Base-by-base conservation (phyloP, 2,329 filamentous ascomycete species). In the Neobulgaria alba region DNA sequence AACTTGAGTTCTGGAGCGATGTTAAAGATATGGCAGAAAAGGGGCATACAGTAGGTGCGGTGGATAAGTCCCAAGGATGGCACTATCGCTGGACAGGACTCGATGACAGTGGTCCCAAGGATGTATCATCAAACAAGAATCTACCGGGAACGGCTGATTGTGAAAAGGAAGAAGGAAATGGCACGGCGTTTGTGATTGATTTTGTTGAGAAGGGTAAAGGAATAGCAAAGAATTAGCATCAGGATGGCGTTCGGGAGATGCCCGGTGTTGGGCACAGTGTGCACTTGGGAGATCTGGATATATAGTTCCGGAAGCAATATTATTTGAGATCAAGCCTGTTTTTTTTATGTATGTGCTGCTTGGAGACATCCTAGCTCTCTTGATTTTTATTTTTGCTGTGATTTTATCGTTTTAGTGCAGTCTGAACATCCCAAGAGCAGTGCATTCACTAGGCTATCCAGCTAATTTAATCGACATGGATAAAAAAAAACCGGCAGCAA, bases 1-100 rank as follows among this genome's bases (percentile, higher is more conserved):
- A 74, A 45, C 67, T 95, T 5, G 86, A 93, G 37, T 93, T 88
- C 58, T 95, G 90, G 82, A 89, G 83, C 57, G 85, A 94, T 57
- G 76, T 86, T 48, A 85, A 79, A 60, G 73, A 73, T 12, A 79
- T 87, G 64, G 74, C 80, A 0, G 68, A 63, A 48, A 57, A 61
- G 21, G 67, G 69, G 10, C 57, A 66, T 19, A 57, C 55, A 1
- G 53, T 52, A 39, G 55, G 54, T 2, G 57, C 55, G 7, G 52
- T 57, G 10, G 57, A 57, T 36, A 40, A 51, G 16, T 20, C 33
- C 10, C 47, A 57, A 38, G 56, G 57, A 5, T 60, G 57, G 58
- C 49, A 48, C 14, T 44, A 47, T 9, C 36, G 44, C 3, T 61
- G 56, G 56, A 41, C 46, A 26, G 57, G 56, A 1, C 32, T 59